phyloP scores from a whole-genome alignment of 1,139 yeast species.

The Geotrichum siamense region DNA sequence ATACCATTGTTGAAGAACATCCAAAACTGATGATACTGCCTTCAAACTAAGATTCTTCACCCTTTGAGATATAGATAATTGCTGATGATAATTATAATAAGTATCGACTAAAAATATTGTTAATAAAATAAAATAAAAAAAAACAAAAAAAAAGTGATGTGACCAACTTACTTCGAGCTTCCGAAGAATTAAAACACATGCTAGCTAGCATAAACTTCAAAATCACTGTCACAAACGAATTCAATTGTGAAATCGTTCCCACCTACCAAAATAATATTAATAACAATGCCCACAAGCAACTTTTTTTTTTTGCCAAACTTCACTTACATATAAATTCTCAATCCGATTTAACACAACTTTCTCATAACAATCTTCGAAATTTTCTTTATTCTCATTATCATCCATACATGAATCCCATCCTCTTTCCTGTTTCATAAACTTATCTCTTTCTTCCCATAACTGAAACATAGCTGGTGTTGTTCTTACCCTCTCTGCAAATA shows the following conservation, averaged over 20 bases:
- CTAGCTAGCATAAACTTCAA: conserved; percentile 54
- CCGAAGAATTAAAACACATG: conserved; percentile 20
- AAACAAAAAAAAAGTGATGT: background rate
- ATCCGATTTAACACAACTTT: conserved; percentile 50
- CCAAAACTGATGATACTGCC: conserved; percentile 50
- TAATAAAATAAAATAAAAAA: background rate
- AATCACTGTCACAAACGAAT: conserved; percentile 56
- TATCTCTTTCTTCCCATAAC: conserved; percentile 61
- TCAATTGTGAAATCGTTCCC: conserved; percentile 46
- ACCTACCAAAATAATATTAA: conserved; percentile 9
- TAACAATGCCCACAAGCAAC: background rate
- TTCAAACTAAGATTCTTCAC: conserved; percentile 61
- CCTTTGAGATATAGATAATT: conserved; percentile 36
- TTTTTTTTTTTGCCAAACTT: no score
- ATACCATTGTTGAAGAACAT: conserved; percentile 64
- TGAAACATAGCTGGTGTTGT: conserved; percentile 62
- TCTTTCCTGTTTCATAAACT: conserved; percentile 69
- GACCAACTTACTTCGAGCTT: conserved; percentile 13
- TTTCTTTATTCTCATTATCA: conserved; percentile 15
- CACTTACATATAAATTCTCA: conserved; percentile 47
- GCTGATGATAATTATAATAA: conserved; percentile 12
- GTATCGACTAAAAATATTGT: conserved; percentile 16
- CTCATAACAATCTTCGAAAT: conserved; percentile 19
- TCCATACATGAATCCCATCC: conserved; percentile 42
- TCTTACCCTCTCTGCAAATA: conserved; percentile 54